Evolutionary conservation across 345 rosid genomes (phyloP), one percentile per base, ranked within the genome.

Genomic region (Raphanus sativus): DNA sequence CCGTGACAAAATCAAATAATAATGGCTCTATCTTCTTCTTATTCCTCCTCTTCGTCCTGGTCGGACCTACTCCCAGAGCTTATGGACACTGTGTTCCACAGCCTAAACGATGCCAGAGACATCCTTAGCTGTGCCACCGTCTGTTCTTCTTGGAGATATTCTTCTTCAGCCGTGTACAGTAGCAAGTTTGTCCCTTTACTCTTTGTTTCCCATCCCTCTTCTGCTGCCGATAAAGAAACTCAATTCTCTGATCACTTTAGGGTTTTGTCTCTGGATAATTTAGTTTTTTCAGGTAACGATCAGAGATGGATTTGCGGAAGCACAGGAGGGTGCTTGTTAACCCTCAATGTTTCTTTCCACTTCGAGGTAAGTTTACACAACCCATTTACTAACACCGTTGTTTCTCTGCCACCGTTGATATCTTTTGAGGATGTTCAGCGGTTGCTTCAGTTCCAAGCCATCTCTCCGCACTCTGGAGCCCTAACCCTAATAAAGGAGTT

Each of bases 1-100:
- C 9, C 40, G 21, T 50, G 21, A 50, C 34, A 52, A 28, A 25
- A 10, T 21, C 21, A 0, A 60, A 6, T n/a, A 5, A 6, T 13
- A 1, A 72, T 65, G 77, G 63, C 62, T 65, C 16, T 59, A 50
- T 13, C 55, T 11, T 24, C 54, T 69, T 62, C 71, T 34, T 70
- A 3, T 21, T 21, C 21, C 13, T 21, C 52, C 15, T 34, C 62
- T 54, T 65, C 52, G 0, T 64, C 32, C 0, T 77, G 81, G 81
- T 71, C 81, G 67, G 73, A 71, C 28, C 24, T 65, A 45, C 62
- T 72, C 29, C 77, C 77, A 25, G 77, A 77, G 67, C 76, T 71
- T 58, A 65, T 71, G 10, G 25, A 77, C 21, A 28, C 2, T 58
- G 72, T 77, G 0, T 71, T 71, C 29, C n/a, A 65, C 55, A 42